Percentiles rank a stretch among this genome's conserved stretches.
phyloP scores from a whole-genome alignment of 2,329 filamentous ascomycete species.

The Paraphaeosphaeria sporulosa region DNA sequence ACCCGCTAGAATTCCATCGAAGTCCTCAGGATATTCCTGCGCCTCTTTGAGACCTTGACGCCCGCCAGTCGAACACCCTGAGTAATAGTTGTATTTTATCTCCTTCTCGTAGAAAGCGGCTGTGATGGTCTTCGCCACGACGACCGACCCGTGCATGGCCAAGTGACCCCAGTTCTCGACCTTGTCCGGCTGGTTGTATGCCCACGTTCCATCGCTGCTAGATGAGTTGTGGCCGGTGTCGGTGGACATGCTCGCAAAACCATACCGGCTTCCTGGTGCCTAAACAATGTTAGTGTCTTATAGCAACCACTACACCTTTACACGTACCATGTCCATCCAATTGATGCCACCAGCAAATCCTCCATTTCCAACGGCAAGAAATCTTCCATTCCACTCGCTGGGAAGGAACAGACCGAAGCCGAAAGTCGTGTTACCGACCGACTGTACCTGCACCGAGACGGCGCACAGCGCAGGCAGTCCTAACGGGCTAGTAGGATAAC shows the following conservation, averaged over 20 bases:
- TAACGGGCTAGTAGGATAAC: conserved; percentile 51
- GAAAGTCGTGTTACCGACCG: conserved; percentile 44
- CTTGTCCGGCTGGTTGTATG: conserved; percentile 45
- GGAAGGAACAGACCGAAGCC: conserved; percentile 51
- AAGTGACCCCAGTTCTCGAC: conserved; percentile 50
- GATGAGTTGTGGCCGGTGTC: conserved; percentile 56
- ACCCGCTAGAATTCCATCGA: conserved; percentile 65
- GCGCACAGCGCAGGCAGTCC: conserved; percentile 50
- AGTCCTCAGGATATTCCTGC: conserved; percentile 63
- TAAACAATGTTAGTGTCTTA: conserved; percentile 13
- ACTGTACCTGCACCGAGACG: conserved; percentile 47
- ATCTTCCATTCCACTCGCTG: conserved; percentile 48
- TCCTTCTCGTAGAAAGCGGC: conserved; percentile 57
- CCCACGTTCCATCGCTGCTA: conserved; percentile 47
- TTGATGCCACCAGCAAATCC: conserved; percentile 58
- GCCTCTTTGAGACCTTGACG: conserved; percentile 65
- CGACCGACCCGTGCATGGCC: conserved; percentile 58
- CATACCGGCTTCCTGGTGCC: conserved; percentile 44
- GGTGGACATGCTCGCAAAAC: conserved; percentile 55
- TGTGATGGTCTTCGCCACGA: conserved; percentile 57
- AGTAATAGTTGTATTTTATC: conserved; percentile 60
- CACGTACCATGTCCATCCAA: conserved; percentile 56
- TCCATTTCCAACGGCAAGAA: conserved; percentile 54
- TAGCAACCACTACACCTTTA: no score
- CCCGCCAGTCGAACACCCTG: conserved; percentile 67